phyloP scores from a whole-genome alignment of 164 flowering plant genomes.

The Saururus chinensis region DNA sequence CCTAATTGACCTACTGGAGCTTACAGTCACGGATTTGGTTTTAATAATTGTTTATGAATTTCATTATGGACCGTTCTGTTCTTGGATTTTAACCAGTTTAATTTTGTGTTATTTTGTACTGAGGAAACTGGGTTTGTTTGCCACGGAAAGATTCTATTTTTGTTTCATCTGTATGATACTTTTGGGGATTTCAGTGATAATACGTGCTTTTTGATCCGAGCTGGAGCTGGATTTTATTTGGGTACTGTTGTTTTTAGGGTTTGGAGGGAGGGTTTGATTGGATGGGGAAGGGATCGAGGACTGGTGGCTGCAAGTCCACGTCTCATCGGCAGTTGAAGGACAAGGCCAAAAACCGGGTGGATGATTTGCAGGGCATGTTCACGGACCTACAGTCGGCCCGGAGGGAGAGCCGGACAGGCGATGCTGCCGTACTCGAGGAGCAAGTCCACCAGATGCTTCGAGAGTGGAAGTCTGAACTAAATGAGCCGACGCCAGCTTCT shows the following conservation, averaged over 20 bases:
- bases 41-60: too few species aligned
- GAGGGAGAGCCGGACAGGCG: constrained; percentile 73
- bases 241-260: constrained; percentile 1
- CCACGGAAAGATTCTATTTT: too few species aligned
- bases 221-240: too few species aligned
- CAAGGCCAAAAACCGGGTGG: constrained; percentile 83
- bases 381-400: constrained; percentile 80
- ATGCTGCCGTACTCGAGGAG: constrained; percentile 72
- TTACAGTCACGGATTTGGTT: too few species aligned
- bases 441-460: constrained; percentile 96
- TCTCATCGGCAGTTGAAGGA: constrained; percentile 88
- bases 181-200: too few species aligned
- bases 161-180: too few species aligned
- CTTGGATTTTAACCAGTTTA: too few species aligned
- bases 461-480: constrained; percentile 93
- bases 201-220: too few species aligned
- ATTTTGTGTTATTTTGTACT: too few species aligned
- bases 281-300: constrained; percentile 68
- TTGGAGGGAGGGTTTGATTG: constrained; percentile 5
- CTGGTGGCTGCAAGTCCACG: constrained; percentile 52
- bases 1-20: too few species aligned
- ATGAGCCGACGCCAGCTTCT: constrained; percentile 86
- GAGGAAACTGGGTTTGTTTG: too few species aligned
- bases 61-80: too few species aligned
- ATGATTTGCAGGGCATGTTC: constrained; percentile 86